A percentile compares a stretch with the other conserved stretches of the same genome.
Conservation (phyloP, 768 basidiomycete genomes). For the Trametes cubensis region DNA sequence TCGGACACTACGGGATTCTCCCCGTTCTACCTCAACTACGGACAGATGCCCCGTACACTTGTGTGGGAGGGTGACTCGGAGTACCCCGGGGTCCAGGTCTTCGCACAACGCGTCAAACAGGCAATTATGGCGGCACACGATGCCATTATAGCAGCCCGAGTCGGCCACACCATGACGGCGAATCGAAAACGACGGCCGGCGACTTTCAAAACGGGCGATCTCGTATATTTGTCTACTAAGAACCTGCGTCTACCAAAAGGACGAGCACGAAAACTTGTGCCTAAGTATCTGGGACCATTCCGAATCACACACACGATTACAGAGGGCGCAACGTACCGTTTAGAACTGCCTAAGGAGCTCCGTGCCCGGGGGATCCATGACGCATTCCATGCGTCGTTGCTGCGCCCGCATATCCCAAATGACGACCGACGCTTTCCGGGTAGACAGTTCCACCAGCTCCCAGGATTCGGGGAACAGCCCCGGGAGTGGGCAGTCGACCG, state of each 20-base stretch:
- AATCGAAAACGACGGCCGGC: slow-evolving; percentile 24
- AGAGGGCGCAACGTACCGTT: too few species aligned
- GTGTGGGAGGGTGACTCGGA: neutral
- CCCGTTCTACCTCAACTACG: slow-evolving; percentile 38
- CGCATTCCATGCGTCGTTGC: slow-evolving; percentile 39
- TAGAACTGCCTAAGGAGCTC: slow-evolving; percentile 32
- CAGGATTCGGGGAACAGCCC: slow-evolving; percentile 40
- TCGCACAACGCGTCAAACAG: slow-evolving; percentile 27
- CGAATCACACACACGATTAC: too few species aligned
- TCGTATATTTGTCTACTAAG: too few species aligned
- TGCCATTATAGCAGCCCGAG: slow-evolving; percentile 37
- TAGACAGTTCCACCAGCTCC: slow-evolving; percentile 30
- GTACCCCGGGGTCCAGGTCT: slow-evolving; percentile 30
- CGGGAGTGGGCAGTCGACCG: slow-evolving; percentile 44
- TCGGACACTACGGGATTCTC: slow-evolving; percentile 39
- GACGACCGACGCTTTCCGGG: slow-evolving; percentile 42
- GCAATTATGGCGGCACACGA: slow-evolving; percentile 40
- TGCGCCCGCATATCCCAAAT: slow-evolving; percentile 34
- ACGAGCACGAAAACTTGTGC: too few species aligned
- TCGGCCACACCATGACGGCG: slow-evolving; percentile 33
- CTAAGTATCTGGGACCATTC: too few species aligned
- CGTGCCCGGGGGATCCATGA: slow-evolving; percentile 32
- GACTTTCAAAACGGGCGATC: too few species aligned
- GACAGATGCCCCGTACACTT: slow-evolving; percentile 20
- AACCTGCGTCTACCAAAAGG: too few species aligned